These are phyloP conservation scores for Apiospora malaysiana DNA, from an alignment of 2,329 filamentous ascomycete species.

Conservation along the genomic window DNA sequence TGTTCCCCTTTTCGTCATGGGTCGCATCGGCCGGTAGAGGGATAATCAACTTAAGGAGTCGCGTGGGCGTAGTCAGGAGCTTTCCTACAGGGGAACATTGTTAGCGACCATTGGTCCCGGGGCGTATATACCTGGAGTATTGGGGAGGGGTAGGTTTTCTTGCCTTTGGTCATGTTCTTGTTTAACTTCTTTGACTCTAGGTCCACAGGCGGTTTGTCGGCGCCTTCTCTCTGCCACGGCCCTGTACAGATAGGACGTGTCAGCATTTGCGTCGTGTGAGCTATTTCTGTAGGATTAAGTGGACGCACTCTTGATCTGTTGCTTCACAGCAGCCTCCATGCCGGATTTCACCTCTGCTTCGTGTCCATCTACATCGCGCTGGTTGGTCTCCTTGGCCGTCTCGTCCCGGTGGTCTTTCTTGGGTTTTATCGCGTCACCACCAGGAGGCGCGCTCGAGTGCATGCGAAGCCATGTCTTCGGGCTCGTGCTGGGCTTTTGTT, in stretches of 20 bases:
- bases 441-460: neutral
- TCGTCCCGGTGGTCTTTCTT: constrained; percentile 31
- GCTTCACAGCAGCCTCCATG: constrained; percentile 51
- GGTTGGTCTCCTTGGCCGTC: constrained; percentile 34
- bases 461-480: constrained; percentile 27
- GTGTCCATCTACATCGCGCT: constrained; percentile 36
- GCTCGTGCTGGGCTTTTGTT: neutral
- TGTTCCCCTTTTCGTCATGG: constrained; percentile 56
- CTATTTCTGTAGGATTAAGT: neutral
- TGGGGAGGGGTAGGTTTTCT: constrained; percentile 18
- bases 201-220: constrained; percentile 61
- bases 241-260: constrained; percentile 31
- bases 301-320: constrained; percentile 52
- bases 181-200: constrained; percentile 48
- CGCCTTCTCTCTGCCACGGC: constrained; percentile 68
- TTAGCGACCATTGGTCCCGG: neutral
- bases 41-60: constrained; percentile 73
- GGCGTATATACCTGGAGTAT: neutral
- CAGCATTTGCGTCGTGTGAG: neutral
- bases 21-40: constrained; percentile 64
- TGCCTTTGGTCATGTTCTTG: constrained; percentile 68
- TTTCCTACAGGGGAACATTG: constrained; percentile 56
- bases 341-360: constrained; percentile 39
- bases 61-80: constrained; percentile 72
- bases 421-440: constrained; percentile 22